Conservation (phyloP, 2,329 filamentous ascomycete species). For the Neofusicoccum sp. region DNA sequence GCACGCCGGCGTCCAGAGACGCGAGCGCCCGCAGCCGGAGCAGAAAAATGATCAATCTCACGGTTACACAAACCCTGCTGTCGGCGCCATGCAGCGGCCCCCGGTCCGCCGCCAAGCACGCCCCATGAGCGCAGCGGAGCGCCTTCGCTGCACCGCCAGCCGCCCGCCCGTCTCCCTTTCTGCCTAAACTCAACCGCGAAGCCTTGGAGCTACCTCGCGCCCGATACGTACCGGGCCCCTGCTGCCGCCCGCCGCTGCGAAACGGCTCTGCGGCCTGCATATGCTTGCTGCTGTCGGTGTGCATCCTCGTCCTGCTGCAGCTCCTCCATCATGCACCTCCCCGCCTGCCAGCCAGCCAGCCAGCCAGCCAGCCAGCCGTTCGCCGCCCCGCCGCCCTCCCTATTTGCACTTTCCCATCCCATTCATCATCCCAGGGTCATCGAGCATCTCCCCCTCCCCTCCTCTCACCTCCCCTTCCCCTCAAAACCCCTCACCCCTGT, state of each 20-base stretch:
- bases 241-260: not conserved
- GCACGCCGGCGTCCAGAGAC: conserved; percentile 8
- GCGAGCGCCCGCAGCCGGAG: not conserved
- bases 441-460: too few relatives aligned
- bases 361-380: not conserved
- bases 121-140: not conserved
- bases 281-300: not conserved
- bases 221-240: not conserved
- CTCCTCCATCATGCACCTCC: not conserved
- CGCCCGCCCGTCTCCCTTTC: not conserved
- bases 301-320: not conserved
- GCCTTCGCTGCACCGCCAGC: not conserved
- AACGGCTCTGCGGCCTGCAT: conserved; percentile 8
- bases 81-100: conserved; percentile 5
- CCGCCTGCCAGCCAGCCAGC: not conserved
- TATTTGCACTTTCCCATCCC: too few relatives aligned
- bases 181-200: not conserved
- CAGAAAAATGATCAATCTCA: conserved; percentile 13
- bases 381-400: not conserved
- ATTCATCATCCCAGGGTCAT: too few relatives aligned
- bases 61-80: conserved; percentile 14
- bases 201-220: not conserved
- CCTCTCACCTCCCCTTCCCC: not conserved
- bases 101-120: conserved; percentile 4
- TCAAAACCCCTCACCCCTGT: not conserved